These are phyloP conservation scores for Penicillium psychrosexuale DNA, from an alignment of 2,329 filamentous ascomycete species.

Conservation along the genomic window DNA sequence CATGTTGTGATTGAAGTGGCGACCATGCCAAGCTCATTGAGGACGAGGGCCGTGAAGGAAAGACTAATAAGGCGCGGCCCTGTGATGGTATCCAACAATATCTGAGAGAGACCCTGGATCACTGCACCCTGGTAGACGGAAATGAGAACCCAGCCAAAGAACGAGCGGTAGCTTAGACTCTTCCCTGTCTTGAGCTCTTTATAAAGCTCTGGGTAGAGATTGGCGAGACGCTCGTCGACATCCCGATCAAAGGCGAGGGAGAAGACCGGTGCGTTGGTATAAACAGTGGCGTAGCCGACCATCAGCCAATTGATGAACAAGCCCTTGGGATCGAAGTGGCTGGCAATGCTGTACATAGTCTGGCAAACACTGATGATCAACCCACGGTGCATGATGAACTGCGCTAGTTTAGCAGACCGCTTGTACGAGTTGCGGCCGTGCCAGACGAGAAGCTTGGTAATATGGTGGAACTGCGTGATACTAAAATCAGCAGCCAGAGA, in stretches of 20 bases:
- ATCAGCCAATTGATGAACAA: constrained; percentile 96
- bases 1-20: constrained; percentile 95
- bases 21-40: constrained; percentile 97
- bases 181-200: constrained; percentile 91
- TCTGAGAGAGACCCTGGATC: constrained; percentile 90
- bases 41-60: constrained; percentile 83
- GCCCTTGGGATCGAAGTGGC: constrained; percentile 87
- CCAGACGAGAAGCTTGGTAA: constrained; percentile 98
- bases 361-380: constrained; percentile 94
- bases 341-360: constrained; percentile 94
- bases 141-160: constrained; percentile 94
- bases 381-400: constrained; percentile 97
- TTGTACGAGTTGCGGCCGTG: constrained; percentile 98
- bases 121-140: constrained; percentile 93
- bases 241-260: constrained; percentile 92
- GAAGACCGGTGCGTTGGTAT: constrained; percentile 90
- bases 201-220: constrained; percentile 94
- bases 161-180: constrained; percentile 85
- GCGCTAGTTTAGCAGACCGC: constrained; percentile 86
- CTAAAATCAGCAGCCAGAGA: constrained; percentile 94
- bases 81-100: constrained; percentile 72
- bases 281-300: constrained; percentile 93
- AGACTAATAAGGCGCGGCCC: constrained; percentile 76
- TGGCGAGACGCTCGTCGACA: constrained; percentile 89
- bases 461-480: constrained; percentile 89